Evolutionary conservation across 345 rosid genomes (phyloP).

Genomic region (Pistacia integerrima): DNA sequence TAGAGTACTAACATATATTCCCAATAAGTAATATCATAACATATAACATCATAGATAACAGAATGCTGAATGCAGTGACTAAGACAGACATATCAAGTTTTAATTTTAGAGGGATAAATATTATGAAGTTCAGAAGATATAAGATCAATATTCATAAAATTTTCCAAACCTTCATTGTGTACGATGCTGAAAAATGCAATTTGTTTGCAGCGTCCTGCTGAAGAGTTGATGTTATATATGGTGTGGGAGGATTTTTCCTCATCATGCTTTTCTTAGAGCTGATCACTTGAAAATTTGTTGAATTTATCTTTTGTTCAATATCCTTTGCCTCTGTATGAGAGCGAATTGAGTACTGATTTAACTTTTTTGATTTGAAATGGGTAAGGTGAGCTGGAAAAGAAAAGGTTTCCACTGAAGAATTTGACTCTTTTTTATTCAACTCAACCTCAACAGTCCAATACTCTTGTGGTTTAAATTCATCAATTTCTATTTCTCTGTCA

Average conservation of each 20-base stretch:
- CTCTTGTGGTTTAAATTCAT: constrained; percentile 79
- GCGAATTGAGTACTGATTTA: constrained; percentile 74
- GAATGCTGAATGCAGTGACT: not conserved
- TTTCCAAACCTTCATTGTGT: constrained; percentile 86
- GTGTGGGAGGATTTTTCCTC: constrained; percentile 83
- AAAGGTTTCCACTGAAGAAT: constrained; percentile 28
- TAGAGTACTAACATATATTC: not conserved
- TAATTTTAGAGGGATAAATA: not conserved
- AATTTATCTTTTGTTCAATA: constrained; percentile 57
- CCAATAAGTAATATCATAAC: constrained; percentile 1
- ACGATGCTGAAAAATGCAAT: constrained; percentile 64
- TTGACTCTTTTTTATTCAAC: constrained; percentile 40
- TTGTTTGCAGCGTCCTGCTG: constrained; percentile 99
- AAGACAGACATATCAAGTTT: not conserved
- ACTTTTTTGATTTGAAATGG: constrained; percentile 61
- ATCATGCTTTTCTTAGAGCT: constrained; percentile 52
- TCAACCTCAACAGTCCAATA: constrained; percentile 75
- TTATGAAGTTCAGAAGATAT: not conserved
- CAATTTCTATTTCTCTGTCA: constrained; percentile 93
- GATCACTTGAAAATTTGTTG: constrained; percentile 56
- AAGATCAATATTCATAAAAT: constrained; percentile 10
- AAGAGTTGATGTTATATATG: constrained; percentile 95
- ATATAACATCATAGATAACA: not conserved
- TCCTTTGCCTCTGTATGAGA: constrained; percentile 56
- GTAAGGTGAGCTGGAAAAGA: constrained; percentile 67